Evolutionary conservation across 2,329 filamentous ascomycete genomes (phyloP).

Genomic region (Thielaviopsis populi): DNA sequence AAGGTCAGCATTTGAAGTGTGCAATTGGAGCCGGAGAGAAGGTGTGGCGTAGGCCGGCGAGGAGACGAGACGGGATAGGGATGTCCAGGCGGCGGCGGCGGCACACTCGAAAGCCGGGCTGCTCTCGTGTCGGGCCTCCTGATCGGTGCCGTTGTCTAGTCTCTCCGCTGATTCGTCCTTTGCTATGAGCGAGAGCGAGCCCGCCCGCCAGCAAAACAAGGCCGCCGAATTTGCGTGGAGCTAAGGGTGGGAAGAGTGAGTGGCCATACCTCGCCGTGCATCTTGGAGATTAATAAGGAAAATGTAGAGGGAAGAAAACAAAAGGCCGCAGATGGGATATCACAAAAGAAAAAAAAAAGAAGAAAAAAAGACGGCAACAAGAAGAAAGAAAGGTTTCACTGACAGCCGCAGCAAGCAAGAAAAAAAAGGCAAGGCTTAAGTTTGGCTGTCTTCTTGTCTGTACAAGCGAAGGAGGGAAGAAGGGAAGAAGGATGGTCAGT

Average conservation of each 20-base stretch:
- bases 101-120: too few species aligned
- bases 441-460: background rate
- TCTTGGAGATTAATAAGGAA: slow-evolving; percentile 7
- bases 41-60: background rate
- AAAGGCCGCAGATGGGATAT: slow-evolving; percentile 9
- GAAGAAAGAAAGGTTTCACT: slow-evolving; percentile 1
- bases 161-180: background rate
- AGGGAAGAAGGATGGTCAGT: background rate
- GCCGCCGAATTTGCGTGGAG: background rate
- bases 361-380: slow-evolving; percentile 3
- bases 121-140: background rate
- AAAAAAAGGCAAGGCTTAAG: slow-evolving; percentile 1
- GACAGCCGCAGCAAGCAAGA: background rate
- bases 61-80: too few species aligned
- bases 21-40: background rate
- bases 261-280: slow-evolving; percentile 16
- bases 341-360: slow-evolving; percentile 10
- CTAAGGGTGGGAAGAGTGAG: slow-evolving; percentile 43
- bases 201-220: slow-evolving; percentile 1
- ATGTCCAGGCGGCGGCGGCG: too few species aligned
- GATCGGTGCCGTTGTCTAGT: background rate
- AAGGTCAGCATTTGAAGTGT: slow-evolving; percentile 6
- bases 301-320: slow-evolving; percentile 9
- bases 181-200: too few species aligned
- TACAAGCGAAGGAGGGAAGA: background rate